Evolutionary conservation across 352 stramenopile genomes (phyloP), one percentile per base, ranked within the genome.

Genomic region (Albugo candida): DNA sequence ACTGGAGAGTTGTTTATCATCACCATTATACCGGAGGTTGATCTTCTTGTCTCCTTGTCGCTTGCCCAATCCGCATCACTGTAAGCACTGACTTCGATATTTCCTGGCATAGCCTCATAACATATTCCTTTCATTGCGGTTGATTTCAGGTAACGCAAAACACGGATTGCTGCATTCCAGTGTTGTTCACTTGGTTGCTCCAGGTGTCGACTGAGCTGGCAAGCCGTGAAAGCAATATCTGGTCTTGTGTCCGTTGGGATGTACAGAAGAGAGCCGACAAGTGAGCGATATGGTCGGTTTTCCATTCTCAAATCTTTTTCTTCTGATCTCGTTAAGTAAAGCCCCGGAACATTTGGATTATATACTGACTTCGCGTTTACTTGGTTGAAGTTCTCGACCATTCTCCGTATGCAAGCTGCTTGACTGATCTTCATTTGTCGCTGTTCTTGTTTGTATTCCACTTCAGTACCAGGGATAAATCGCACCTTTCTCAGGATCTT

Each of bases 381-480:
- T 24, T 43, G 38, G 38, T 43, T 48, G 2, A 21, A 6, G 8
- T 19, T 41, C 24, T 37, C 17, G 4, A 21, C 14, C 11, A 61
- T 31, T 13, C 57, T 53, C n/a, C 57, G 34, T 34, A 60, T 57
- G 38, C 55, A 65, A 13, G 46, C 37, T 0, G 43, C 55, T 17
- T 60, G 47, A 18, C 54, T 60, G 14, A 65, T 54, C 34, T 55
- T 61, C 2, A 54, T 36, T 36, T 19, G 50, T 13, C 13, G 36
- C 5, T 21, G 38, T 0, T 2, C 11, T 34, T 38, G 18, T 16
- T 59, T 45, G 21, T 55, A 47, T 6, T 59, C 41, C 4, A 66
- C 54, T 14, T 66, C 49, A 50, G 58, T 56, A 0, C 49, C 59
- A 8, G 60, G 14, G 2, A 63, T 59, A 34, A 61, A 54, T 19